Evolutionary conservation across 2,329 filamentous ascomycete species (phyloP).

Genomic region (Emmonsiellopsis sp.): DNA sequence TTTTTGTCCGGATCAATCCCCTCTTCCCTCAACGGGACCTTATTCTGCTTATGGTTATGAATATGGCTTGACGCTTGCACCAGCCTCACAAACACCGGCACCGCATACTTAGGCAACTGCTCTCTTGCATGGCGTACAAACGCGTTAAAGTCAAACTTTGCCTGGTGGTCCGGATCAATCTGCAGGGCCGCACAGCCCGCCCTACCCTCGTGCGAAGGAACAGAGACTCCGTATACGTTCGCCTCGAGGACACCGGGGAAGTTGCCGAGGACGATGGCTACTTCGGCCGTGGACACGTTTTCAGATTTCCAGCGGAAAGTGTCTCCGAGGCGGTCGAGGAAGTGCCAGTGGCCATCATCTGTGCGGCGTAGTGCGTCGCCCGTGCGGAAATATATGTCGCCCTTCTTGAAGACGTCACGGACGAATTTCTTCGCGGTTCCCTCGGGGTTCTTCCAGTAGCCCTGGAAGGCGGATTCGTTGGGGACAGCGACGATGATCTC

Average conservation of each 20-base stretch:
- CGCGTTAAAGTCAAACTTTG: conserved; percentile 49
- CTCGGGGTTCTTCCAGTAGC: conserved; percentile 59
- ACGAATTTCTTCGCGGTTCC: conserved; percentile 60
- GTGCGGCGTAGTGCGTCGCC: conserved; percentile 58
- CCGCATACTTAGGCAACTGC: conserved; percentile 61
- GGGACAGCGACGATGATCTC: conserved; percentile 62
- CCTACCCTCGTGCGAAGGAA: conserved; percentile 59
- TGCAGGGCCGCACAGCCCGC: conserved; percentile 52
- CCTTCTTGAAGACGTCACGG: conserved; percentile 54
- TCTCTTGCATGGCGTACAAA: conserved; percentile 50
- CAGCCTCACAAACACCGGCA: conserved; percentile 62
- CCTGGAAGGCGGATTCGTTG: conserved; percentile 50
- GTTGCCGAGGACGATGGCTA: conserved; percentile 52
- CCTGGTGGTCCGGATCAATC: conserved; percentile 42
- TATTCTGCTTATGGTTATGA: conserved; percentile 73
- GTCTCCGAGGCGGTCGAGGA: conserved; percentile 61
- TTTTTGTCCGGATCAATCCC: conserved; percentile 50
- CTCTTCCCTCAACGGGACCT: conserved; percentile 57
- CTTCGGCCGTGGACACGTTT: conserved; percentile 59
- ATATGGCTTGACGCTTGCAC: conserved; percentile 41
- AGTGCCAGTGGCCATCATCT: conserved; percentile 57
- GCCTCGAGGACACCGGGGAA: conserved; percentile 54
- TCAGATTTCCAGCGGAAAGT: conserved; percentile 68
- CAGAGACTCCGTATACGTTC: conserved; percentile 59
- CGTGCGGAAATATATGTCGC: conserved; percentile 59